These are phyloP conservation scores for Asclepias syriaca DNA, from an alignment of 257 asterid genomes.

Conservation along the genomic window DNA sequence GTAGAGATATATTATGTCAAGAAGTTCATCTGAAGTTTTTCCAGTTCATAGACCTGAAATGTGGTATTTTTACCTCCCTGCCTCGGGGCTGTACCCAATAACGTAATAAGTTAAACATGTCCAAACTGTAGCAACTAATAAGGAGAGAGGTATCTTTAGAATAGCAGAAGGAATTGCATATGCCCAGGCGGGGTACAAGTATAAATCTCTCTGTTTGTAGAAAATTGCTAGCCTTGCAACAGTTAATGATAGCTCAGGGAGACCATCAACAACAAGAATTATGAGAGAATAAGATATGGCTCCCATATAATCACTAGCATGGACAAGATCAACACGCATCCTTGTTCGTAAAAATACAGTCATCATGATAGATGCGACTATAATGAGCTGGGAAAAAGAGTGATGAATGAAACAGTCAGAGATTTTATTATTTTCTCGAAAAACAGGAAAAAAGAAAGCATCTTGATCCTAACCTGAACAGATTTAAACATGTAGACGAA, in stretches of 20 bases:
- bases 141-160: slow-evolving; percentile 48
- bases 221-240: slow-evolving; percentile 41
- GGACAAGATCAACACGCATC: slow-evolving; percentile 16
- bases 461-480: background rate
- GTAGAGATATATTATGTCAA: background rate
- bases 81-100: slow-evolving; percentile 49
- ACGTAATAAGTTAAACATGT: slow-evolving; percentile 46
- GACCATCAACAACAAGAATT: slow-evolving; percentile 40
- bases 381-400: slow-evolving; percentile 12
- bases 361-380: slow-evolving; percentile 44
- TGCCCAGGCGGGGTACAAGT: slow-evolving; percentile 59
- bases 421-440: no score
- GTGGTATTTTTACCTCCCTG: slow-evolving; percentile 46
- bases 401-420: slow-evolving; percentile 14
- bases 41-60: slow-evolving; percentile 1
- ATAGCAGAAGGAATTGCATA: slow-evolving; percentile 44
- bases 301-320: slow-evolving; percentile 47
- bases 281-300: slow-evolving; percentile 36
- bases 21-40: background rate
- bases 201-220: slow-evolving; percentile 48
- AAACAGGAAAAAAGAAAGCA: background rate
- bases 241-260: slow-evolving; percentile 43
- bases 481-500: background rate
- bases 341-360: slow-evolving; percentile 28
- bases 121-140: slow-evolving; percentile 46